phyloP scores from a whole-genome alignment of 2,329 filamentous ascomycete genomes.

The Stachybotrys elegans region DNA sequence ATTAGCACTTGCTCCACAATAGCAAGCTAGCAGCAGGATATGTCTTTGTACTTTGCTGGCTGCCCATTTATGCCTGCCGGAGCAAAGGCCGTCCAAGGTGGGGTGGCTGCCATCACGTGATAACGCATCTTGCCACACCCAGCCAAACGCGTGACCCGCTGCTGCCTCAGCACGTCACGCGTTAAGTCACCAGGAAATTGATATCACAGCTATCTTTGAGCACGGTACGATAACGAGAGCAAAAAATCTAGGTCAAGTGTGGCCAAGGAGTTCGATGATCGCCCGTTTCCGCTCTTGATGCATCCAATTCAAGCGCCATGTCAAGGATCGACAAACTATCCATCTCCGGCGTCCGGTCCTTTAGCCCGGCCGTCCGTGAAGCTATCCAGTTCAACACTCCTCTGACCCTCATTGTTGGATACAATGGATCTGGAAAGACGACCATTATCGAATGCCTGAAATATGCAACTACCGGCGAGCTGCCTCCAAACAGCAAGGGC shows the following conservation, averaged over 20 bases:
- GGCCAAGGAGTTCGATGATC: too few relatives aligned
- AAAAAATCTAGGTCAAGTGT: too few relatives aligned
- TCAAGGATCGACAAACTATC: slow-evolving; percentile 86
- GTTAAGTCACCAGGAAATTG: too few relatives aligned
- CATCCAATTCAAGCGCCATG: slow-evolving; percentile 35
- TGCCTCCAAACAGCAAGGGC: slow-evolving; percentile 84
- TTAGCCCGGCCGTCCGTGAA: slow-evolving; percentile 69
- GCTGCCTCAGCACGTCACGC: not conserved
- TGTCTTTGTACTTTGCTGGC: too few relatives aligned
- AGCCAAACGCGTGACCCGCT: not conserved
- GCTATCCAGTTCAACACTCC: slow-evolving; percentile 85
- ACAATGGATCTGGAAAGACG: slow-evolving; percentile 97
- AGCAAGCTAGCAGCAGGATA: too few relatives aligned
- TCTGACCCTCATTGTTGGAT: slow-evolving; percentile 91
- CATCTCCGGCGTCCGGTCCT: slow-evolving; percentile 80
- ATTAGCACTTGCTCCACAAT: too few relatives aligned
- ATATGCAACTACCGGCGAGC: slow-evolving; percentile 91
- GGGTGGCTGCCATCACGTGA: too few relatives aligned
- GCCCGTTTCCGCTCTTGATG: too few relatives aligned
- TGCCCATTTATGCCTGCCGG: too few relatives aligned
- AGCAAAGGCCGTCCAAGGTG: too few relatives aligned
- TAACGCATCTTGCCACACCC: slow-evolving; percentile 2
- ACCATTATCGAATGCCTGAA: slow-evolving; percentile 99
- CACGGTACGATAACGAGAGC: too few relatives aligned
- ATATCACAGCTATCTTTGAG: too few relatives aligned